A percentile compares a stretch with the other conserved stretches of the same genome.
Conservation (phyloP, 352 stramenopile genomes). For the Hyaloperonospora brassicae region DNA sequence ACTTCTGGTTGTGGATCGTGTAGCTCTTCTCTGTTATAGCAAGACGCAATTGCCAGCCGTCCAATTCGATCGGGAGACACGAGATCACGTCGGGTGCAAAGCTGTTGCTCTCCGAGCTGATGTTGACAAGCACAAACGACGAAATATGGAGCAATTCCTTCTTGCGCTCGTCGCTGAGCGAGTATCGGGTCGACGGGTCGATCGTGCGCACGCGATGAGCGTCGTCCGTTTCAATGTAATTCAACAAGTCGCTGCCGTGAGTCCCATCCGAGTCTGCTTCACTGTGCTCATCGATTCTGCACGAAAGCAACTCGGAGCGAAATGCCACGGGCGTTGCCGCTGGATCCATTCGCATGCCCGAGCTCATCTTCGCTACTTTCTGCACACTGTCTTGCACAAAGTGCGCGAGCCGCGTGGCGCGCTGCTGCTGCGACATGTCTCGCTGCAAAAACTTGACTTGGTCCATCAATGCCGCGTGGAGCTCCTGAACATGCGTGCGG, state of each 20-base stretch:
- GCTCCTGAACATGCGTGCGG: slow-evolving; percentile 70
- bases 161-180: slow-evolving; percentile 55
- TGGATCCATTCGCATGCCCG: slow-evolving; percentile 31
- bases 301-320: slow-evolving; percentile 26
- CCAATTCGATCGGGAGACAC: slow-evolving; percentile 82
- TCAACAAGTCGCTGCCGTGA: slow-evolving; percentile 33
- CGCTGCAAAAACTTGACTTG: slow-evolving; percentile 45
- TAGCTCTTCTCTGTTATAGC: slow-evolving; percentile 85
- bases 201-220: slow-evolving; percentile 37
- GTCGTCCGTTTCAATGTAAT: slow-evolving; percentile 56
- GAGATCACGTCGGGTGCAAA: slow-evolving; percentile 81
- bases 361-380: slow-evolving; percentile 78
- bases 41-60: slow-evolving; percentile 77
- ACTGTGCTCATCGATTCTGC: slow-evolving; percentile 31
- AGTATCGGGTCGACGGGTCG: slow-evolving; percentile 52
- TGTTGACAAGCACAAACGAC: slow-evolving; percentile 70
- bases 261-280: slow-evolving; percentile 39
- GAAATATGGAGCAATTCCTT: slow-evolving; percentile 62
- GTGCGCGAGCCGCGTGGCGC: slow-evolving; percentile 37
- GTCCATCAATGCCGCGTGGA: slow-evolving; percentile 61
- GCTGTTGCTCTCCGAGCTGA: slow-evolving; percentile 73
- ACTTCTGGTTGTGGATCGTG: slow-evolving; percentile 84
- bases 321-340: slow-evolving; percentile 20
- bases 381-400: slow-evolving; percentile 64
- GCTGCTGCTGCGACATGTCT: slow-evolving; percentile 34